Evolutionary conservation across 2,329 filamentous ascomycete genomes (phyloP).

Genomic region (Erysiphe pulchra): DNA sequence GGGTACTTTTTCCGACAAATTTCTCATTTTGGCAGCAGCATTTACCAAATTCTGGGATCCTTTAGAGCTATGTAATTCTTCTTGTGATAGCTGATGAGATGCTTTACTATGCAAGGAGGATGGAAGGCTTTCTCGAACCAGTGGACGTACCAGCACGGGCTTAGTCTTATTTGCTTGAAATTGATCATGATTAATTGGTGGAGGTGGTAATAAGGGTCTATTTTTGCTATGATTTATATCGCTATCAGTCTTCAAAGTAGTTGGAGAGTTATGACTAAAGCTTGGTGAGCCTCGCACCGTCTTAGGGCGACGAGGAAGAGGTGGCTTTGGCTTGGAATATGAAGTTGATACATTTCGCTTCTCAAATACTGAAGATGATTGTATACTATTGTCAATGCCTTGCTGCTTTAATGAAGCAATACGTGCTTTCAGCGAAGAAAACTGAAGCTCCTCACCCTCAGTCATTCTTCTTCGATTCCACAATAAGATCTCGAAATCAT

Average conservation of each 20-base stretch:
- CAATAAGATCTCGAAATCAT: too few relatives aligned
- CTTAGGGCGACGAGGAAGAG: constrained; percentile 15
- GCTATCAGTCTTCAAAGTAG: constrained; percentile 8
- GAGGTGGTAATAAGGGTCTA: constrained; percentile 9
- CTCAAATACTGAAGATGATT: constrained; percentile 24
- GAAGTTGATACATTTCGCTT: not conserved
- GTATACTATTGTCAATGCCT: constrained; percentile 7
- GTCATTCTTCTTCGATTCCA: constrained; percentile 19
- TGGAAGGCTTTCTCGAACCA: constrained; percentile 5
- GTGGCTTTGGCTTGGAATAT: constrained; percentile 13
- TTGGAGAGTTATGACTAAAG: constrained; percentile 8
- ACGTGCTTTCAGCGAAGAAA: constrained; percentile 32
- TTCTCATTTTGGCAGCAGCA: constrained; percentile 15
- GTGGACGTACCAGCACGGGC: constrained; percentile 7
- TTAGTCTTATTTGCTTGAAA: constrained; percentile 1
- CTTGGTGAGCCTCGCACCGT: constrained; percentile 16
- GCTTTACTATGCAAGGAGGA: constrained; percentile 8
- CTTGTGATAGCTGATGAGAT: constrained; percentile 2
- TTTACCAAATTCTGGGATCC: too few relatives aligned
- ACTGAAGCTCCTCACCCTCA: constrained; percentile 34
- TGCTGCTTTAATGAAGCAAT: constrained; percentile 33
- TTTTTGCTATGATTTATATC: constrained; percentile 7
- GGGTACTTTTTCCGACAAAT: constrained; percentile 22
- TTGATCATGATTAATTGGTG: constrained; percentile 1
- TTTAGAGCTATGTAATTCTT: too few relatives aligned